A percentile compares a stretch with the other conserved stretches of the same genome.
Evolutionary conservation across 441 rosid genomes (phyloP).

Genomic region (Breynia disticha): DNA sequence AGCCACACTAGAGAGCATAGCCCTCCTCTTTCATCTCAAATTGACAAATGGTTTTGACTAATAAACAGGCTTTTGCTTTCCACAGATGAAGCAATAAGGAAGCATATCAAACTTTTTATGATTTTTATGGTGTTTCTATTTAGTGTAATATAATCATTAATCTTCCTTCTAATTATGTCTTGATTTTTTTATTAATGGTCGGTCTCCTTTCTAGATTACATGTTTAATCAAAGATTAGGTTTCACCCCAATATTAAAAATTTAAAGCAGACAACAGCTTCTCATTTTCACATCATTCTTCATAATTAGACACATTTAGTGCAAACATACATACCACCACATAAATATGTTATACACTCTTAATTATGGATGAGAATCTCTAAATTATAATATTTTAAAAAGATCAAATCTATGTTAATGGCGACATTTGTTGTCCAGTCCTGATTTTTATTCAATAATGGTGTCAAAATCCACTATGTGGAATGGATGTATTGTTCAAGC

Average conservation of each 20-base stretch:
- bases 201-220: constrained; percentile 36
- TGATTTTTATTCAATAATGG: background rate
- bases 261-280: constrained; percentile 5
- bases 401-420: background rate
- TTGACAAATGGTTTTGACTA: constrained; percentile 34
- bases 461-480: constrained; percentile 3
- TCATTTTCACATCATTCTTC: constrained; percentile 18
- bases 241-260: constrained; percentile 22
- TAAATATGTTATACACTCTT: background rate
- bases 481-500: no score
- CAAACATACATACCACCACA: constrained; percentile 3
- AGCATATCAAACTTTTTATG: no score
- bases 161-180: constrained; percentile 22
- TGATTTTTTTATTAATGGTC: constrained; percentile 27
- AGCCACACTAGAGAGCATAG: constrained; percentile 27
- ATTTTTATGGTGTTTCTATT: no score
- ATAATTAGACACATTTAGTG: constrained; percentile 6
- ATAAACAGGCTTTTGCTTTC: constrained; percentile 16
- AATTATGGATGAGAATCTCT: background rate
- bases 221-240: constrained; percentile 24
- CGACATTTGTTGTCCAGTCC: constrained; percentile 10
- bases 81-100: constrained; percentile 21
- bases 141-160: constrained; percentile 9
- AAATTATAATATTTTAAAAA: background rate
- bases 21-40: constrained; percentile 31